phyloP scores from a whole-genome alignment of 441 rosid genomes.

The Eutrema salsugineum region DNA sequence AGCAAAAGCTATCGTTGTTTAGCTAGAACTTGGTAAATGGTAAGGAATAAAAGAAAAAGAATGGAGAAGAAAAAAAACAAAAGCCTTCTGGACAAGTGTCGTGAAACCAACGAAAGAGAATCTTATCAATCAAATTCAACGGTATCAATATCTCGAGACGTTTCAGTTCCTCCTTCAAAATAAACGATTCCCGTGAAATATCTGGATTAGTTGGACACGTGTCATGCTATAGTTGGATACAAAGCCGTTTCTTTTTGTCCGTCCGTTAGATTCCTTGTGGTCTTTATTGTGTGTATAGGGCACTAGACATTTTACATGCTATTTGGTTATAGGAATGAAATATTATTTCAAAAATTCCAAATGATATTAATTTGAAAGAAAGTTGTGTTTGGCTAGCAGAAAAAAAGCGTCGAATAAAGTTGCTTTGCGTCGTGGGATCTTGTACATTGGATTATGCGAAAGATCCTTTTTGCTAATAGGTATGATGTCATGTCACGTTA shows the following conservation, averaged over 20 bases:
- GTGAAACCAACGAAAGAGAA: not conserved
- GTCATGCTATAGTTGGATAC: not conserved
- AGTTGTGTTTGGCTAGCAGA: not conserved
- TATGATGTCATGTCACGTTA: too few species aligned
- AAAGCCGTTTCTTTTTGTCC: not conserved
- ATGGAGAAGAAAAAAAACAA: not conserved
- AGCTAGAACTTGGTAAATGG: not conserved
- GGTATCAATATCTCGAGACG: not conserved
- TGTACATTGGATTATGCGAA: slow-evolving; percentile 1
- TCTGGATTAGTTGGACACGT: not conserved
- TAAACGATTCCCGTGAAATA: not conserved
- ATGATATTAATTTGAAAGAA: not conserved
- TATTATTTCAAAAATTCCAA: not conserved
- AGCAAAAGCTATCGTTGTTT: not conserved
- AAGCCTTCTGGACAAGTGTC: not conserved
- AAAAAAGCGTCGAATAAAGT: not conserved
- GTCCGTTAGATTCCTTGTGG: not conserved
- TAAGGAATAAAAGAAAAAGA: not conserved
- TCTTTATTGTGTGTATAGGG: not conserved
- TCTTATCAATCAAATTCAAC: not conserved
- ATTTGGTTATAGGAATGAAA: not conserved
- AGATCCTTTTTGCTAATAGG: slow-evolving; percentile 2
- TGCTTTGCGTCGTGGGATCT: not conserved
- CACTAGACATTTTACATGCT: not conserved
- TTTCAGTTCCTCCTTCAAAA: not conserved